These are phyloP conservation scores for Grosmannia clavigera DNA, from an alignment of 2,329 filamentous ascomycete genomes.

Conservation along the genomic window DNA sequence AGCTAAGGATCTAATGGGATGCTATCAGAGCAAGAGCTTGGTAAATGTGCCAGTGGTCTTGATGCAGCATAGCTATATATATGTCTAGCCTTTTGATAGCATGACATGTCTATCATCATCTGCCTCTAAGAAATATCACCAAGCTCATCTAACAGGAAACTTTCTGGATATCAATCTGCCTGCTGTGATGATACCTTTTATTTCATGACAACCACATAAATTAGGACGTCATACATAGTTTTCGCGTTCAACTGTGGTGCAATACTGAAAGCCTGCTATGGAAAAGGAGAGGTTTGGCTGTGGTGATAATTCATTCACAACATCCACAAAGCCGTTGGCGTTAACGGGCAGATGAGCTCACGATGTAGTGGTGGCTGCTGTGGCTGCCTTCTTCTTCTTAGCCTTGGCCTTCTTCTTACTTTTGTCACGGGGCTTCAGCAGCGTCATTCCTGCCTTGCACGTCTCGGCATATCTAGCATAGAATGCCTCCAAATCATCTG, in stretches of 20 bases:
- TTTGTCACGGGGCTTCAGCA: constrained; percentile 84
- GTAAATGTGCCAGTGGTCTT: too few relatives aligned
- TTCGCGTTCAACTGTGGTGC: too few relatives aligned
- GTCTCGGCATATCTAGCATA: constrained; percentile 79
- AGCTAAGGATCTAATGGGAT: too few relatives aligned
- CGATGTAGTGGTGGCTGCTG: constrained; percentile 8
- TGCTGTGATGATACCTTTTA: not conserved
- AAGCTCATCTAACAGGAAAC: too few relatives aligned
- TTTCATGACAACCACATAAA: not conserved
- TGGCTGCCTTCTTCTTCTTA: constrained; percentile 49
- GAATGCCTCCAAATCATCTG: constrained; percentile 65
- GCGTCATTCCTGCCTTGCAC: constrained; percentile 79
- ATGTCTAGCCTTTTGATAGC: too few relatives aligned
- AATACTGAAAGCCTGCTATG: not conserved
- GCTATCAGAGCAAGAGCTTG: too few relatives aligned
- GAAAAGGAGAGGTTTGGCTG: not conserved
- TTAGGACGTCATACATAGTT: not conserved
- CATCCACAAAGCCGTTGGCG: not conserved
- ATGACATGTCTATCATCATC: too few relatives aligned
- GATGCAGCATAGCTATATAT: too few relatives aligned
- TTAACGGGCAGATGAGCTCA: not conserved
- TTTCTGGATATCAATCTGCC: not conserved
- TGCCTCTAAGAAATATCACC: too few relatives aligned
- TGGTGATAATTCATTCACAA: not conserved
- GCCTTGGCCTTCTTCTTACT: constrained; percentile 76